These are phyloP conservation scores for Salix viminalis DNA, from an alignment of 345 rosid genomes.

Conservation along the genomic window DNA sequence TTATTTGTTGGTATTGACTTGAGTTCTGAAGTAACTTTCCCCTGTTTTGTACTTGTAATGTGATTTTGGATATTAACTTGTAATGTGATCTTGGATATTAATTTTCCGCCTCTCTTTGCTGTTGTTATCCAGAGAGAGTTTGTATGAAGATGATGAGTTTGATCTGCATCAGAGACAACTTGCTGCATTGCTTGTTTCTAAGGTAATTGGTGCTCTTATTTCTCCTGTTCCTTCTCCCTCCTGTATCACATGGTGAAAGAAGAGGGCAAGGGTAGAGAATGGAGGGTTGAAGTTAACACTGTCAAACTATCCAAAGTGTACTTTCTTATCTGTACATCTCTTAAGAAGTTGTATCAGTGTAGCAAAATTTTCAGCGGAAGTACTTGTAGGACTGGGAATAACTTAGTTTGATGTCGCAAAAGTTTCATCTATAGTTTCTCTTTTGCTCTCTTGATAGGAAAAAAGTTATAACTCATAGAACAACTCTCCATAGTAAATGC, in stretches of 20 bases:
- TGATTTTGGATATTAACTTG: background rate
- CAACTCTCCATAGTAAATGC: background rate
- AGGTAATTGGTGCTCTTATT: conserved; percentile 35
- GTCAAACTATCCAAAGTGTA: background rate
- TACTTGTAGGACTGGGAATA: background rate
- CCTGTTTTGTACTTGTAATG: background rate
- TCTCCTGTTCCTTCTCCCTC: background rate
- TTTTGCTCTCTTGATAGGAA: background rate
- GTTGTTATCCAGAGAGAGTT: conserved; percentile 61
- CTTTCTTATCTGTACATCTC: background rate
- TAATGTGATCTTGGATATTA: background rate
- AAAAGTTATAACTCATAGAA: background rate
- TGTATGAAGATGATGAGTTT: conserved; percentile 95
- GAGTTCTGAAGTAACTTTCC: background rate
- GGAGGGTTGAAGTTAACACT: background rate
- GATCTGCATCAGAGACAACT: conserved; percentile 88
- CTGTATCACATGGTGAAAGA: background rate
- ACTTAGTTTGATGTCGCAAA: background rate
- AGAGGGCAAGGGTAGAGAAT: background rate
- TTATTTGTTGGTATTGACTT: background rate
- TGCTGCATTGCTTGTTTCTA: conserved; percentile 87
- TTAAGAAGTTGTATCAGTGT: background rate
- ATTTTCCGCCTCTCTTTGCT: background rate
- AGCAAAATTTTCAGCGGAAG: background rate
- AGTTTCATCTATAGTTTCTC: background rate